Evolutionary conservation across 306 rosid genomes (phyloP).

Genomic region (Cucurbita ficifolia): DNA sequence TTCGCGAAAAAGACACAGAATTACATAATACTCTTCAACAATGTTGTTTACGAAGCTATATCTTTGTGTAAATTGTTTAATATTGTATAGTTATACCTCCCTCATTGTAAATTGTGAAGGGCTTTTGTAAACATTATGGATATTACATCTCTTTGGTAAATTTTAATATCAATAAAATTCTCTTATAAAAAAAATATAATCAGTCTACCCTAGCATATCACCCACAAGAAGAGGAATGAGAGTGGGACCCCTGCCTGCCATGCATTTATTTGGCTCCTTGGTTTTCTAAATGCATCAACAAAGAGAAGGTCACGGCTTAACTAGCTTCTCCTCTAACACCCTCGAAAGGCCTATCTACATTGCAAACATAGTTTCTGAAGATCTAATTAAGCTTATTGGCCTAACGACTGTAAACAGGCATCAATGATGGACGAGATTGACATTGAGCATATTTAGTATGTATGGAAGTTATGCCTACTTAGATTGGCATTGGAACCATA

Average conservation of each 20-base stretch:
- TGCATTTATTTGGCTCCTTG: not conserved
- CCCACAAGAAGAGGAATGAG: not conserved
- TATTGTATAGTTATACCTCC: too few relatives aligned
- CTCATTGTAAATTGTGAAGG: too few relatives aligned
- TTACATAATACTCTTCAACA: too few relatives aligned
- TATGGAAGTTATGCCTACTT: not conserved
- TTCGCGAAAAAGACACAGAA: too few relatives aligned
- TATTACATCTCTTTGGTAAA: too few relatives aligned
- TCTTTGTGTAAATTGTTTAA: too few relatives aligned
- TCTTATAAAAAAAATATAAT: too few relatives aligned
- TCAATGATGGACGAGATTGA: not conserved
- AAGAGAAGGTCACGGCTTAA: not conserved
- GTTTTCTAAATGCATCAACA: not conserved
- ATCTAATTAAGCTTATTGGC: not conserved
- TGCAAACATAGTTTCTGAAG: not conserved
- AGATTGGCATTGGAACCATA: not conserved
- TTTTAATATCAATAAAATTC: too few relatives aligned
- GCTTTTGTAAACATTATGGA: too few relatives aligned
- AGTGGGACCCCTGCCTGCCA: not conserved
- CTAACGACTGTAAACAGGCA: not conserved
- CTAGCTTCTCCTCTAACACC: not conserved
- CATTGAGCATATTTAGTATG: not conserved
- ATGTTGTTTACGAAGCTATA: too few relatives aligned
- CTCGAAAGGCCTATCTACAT: not conserved
- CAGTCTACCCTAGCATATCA: not conserved